Evolutionary conservation across 169 alveolate species (phyloP).

Genomic region (Plasmodium billcollinsi): DNA sequence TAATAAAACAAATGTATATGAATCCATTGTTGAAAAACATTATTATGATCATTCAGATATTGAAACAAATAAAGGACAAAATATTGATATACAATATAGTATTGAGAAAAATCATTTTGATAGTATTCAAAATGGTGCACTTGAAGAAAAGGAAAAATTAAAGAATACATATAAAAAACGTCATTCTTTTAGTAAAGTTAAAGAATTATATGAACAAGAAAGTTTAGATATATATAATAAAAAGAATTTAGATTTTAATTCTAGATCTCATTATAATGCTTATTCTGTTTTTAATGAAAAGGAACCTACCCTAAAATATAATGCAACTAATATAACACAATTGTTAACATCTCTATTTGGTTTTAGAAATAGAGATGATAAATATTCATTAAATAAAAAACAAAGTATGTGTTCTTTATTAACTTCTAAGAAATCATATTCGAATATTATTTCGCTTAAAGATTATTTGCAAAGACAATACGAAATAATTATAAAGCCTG

Average conservation of each 20-base stretch:
- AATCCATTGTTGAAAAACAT: too few relatives aligned
- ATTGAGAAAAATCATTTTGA: too few relatives aligned
- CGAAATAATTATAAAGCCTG: slow-evolving; percentile 60
- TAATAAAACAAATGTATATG: too few relatives aligned
- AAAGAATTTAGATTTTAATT: slow-evolving; percentile 34
- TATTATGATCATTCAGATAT: too few relatives aligned
- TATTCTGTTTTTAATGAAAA: slow-evolving; percentile 47
- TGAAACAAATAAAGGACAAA: too few relatives aligned
- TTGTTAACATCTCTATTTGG: slow-evolving; percentile 66
- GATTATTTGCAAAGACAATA: slow-evolving; percentile 71
- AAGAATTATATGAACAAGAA: not conserved
- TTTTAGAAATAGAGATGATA: slow-evolving; percentile 67
- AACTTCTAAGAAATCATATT: slow-evolving; percentile 31
- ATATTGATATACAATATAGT: too few relatives aligned
- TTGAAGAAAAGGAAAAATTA: not conserved
- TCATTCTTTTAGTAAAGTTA: too few relatives aligned
- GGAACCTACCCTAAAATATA: slow-evolving; percentile 64
- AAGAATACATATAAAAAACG: not conserved
- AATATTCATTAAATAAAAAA: slow-evolving; percentile 55
- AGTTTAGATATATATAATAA: slow-evolving; percentile 2
- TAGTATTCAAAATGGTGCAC: not conserved
- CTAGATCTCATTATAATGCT: slow-evolving; percentile 40
- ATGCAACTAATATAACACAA: slow-evolving; percentile 69
- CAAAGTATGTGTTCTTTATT: slow-evolving; percentile 46
- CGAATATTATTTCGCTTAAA: slow-evolving; percentile 46